These are phyloP conservation scores for Pseudozyma pruni DNA, from an alignment of 1,284 basidiomycete species.

Conservation along the genomic window DNA sequence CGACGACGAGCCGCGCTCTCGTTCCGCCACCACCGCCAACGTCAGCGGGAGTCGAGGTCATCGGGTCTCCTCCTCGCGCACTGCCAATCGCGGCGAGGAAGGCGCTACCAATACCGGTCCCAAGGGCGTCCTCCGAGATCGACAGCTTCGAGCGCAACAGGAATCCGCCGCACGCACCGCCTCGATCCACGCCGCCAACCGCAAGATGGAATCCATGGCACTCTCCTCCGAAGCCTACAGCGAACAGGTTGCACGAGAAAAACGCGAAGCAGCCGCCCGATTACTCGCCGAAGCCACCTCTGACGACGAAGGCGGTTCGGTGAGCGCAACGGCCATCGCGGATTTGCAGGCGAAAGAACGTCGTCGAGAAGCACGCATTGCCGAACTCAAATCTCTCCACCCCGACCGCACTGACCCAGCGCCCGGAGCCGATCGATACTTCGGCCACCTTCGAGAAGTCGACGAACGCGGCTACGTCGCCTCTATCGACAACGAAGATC, in stretches of 20 bases:
- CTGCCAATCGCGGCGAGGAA: slow-evolving; percentile 20
- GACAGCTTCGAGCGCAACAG: slow-evolving; percentile 24
- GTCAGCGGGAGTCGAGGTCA: slow-evolving; percentile 12
- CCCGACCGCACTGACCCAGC: neutral
- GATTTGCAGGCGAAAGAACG: slow-evolving; percentile 45
- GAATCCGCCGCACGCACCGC: slow-evolving; percentile 18
- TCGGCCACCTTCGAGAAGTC: slow-evolving; percentile 59
- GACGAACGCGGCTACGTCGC: slow-evolving; percentile 55
- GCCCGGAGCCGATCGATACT: slow-evolving; percentile 31
- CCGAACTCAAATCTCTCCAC: slow-evolving; percentile 38
- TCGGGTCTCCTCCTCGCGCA: slow-evolving; percentile 6
- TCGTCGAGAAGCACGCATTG: slow-evolving; percentile 41
- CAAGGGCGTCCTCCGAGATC: slow-evolving; percentile 57
- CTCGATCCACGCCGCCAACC: slow-evolving; percentile 28
- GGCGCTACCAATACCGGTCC: slow-evolving; percentile 54
- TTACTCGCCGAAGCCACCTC: slow-evolving; percentile 10
- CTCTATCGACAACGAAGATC: slow-evolving; percentile 52
- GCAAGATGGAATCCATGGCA: slow-evolving; percentile 33
- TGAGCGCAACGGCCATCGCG: slow-evolving; percentile 35
- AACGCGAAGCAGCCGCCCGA: slow-evolving; percentile 17
- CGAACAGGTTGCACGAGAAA: slow-evolving; percentile 39
- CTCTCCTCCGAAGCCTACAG: slow-evolving; percentile 44
- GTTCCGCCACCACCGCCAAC: slow-evolving; percentile 1
- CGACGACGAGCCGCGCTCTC: slow-evolving; percentile 11
- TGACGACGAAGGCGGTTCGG: slow-evolving; percentile 23